These are phyloP conservation scores for Flaveria brownii DNA, from an alignment of 129 eudicot species.

Conservation along the genomic window DNA sequence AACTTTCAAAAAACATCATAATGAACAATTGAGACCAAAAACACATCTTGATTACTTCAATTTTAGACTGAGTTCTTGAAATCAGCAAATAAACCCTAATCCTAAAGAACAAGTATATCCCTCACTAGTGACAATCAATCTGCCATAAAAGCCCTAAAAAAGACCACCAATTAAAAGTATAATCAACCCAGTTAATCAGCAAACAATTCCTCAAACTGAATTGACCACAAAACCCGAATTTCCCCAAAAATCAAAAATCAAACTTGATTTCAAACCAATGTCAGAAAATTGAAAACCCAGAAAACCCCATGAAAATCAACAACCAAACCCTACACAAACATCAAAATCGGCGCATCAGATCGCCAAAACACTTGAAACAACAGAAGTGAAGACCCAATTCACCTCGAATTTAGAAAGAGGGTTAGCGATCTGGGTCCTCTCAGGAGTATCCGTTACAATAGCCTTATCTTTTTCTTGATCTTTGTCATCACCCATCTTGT, in stretches of 20 bases:
- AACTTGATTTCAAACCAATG: constrained; percentile 30
- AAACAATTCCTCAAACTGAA: constrained; percentile 18
- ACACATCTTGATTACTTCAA: not conserved
- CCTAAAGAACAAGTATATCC: constrained; percentile 25
- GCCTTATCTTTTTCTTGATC: constrained; percentile 38
- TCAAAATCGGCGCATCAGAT: no score
- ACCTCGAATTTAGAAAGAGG: constrained; percentile 52
- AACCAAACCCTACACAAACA: no score
- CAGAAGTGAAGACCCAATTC: not conserved
- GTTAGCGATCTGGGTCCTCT: constrained; percentile 40
- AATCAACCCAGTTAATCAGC: constrained; percentile 15
- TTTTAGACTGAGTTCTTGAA: not conserved
- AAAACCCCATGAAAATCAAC: constrained; percentile 10
- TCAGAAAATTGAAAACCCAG: constrained; percentile 5
- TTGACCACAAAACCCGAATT: not conserved
- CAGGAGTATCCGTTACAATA: constrained; percentile 55
- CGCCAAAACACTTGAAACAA: not conserved
- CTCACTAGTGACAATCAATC: constrained; percentile 26
- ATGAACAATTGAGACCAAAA: constrained; percentile 2
- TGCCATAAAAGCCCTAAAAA: constrained; percentile 13
- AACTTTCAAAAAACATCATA: not conserved
- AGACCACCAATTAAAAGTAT: not conserved
- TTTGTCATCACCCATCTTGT: constrained; percentile 26
- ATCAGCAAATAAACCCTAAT: constrained; percentile 20
- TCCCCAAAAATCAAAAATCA: constrained; percentile 15